Conservation (phyloP, 805 yeast species). For the Candida quercuum region DNA sequence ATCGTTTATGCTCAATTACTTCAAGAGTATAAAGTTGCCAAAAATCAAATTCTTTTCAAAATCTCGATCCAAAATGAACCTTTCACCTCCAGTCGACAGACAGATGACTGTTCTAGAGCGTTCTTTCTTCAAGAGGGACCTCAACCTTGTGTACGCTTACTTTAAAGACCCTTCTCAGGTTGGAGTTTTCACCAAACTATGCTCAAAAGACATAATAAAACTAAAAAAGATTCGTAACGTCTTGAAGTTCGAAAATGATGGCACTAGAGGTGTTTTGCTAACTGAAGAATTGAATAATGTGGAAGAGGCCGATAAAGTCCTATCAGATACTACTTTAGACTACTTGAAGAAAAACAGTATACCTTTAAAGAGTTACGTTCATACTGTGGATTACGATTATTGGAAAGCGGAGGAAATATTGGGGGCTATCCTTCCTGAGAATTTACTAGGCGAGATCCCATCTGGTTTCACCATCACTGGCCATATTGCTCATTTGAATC, state of each 20-base stretch:
- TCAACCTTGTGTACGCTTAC: slow-evolving; percentile 60
- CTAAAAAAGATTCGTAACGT: slow-evolving; percentile 71
- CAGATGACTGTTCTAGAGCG: slow-evolving; percentile 65
- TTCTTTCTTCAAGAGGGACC: slow-evolving; percentile 49
- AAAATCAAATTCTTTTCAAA: too few species aligned
- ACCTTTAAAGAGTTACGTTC: slow-evolving; percentile 43
- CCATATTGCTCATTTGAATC: slow-evolving; percentile 89
- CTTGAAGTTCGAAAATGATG: slow-evolving; percentile 32
- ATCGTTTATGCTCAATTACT: slow-evolving; percentile 3
- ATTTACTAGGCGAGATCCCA: slow-evolving; percentile 68
- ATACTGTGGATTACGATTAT: slow-evolving; percentile 62
- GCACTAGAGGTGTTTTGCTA: slow-evolving; percentile 44
- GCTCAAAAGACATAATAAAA: slow-evolving; percentile 56
- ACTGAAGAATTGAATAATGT: slow-evolving; percentile 41
- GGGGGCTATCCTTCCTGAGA: slow-evolving; percentile 68
- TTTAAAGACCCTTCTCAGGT: slow-evolving; percentile 59
- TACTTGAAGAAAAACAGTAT: slow-evolving; percentile 45
- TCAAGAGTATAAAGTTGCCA: background rate
- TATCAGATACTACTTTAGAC: slow-evolving; percentile 38
- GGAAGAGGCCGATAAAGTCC: slow-evolving; percentile 29
- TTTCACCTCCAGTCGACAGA: slow-evolving; percentile 62
- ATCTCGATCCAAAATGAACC: slow-evolving; percentile 9
- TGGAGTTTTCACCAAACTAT: slow-evolving; percentile 47
- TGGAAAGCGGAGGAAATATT: slow-evolving; percentile 92
- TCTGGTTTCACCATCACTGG: slow-evolving; percentile 92